Evolutionary conservation across 2,329 filamentous ascomycete species (phyloP), one percentile per base, ranked within the genome.

Genomic region (Lachnellula arida): DNA sequence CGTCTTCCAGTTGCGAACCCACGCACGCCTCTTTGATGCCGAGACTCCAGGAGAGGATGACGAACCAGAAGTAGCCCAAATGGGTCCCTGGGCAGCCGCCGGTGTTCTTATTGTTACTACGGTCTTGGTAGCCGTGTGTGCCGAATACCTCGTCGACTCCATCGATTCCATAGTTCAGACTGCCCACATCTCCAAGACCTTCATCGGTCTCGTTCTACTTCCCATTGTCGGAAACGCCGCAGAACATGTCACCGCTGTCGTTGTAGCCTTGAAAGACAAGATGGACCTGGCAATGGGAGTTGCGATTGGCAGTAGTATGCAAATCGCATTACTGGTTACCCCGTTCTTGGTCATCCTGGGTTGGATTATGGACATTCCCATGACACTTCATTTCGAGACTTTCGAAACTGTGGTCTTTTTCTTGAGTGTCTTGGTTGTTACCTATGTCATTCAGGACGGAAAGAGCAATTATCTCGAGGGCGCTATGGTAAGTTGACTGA

Each of bases 391-490:
- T 68, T 94, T 94, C 68, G 86, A 92, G 75, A 88, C 81, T 2
- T 89, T 91, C 65, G 86, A 91, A 74, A 91, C 88, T 0, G 85
- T 91, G 42, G 82, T 87, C 1, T 91, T 91, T 71, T 88, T 87
- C 55, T 78, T 91, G 52, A 88, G 86, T 9, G 86, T 89, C 2
- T 73, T 91, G 43, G 86, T 91, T 34, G 87, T 91, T 35, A 89
- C 82, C 55, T 91, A 84, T 72, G 88, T 81, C 2, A 86, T 92
- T 44, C 86, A 89, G 68, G 89, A 93, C 67, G 89, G 89, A 66
- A 89, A 88, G 72, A 89, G 85, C 14, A 94, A 93, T 72, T 93
- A 91, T 64, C 81, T 93, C 22, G 89, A 93, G 71, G 89, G 89
- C 46, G 87, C 87, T 48, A 88, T 93, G 81, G 62, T 63, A 50